Conservation (phyloP, 2,329 filamentous ascomycete species). For the Cordyceps militaris region DNA sequence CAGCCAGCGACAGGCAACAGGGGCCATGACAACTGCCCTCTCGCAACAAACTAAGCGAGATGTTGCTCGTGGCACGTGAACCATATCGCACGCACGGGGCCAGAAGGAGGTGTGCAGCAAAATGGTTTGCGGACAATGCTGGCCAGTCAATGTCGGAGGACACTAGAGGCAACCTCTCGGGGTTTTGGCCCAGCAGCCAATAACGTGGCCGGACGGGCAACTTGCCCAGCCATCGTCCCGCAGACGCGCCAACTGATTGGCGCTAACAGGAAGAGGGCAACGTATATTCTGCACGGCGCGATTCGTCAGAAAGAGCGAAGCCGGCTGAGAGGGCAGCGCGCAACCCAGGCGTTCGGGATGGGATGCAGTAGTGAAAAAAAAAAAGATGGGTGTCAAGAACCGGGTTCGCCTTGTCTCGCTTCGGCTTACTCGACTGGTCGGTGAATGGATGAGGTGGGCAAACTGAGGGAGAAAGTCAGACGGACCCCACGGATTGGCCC, state of each 20-base stretch:
- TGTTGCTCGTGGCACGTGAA: constrained; percentile 3
- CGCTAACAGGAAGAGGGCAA: neutral
- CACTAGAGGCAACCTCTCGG: neutral
- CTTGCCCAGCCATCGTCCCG: neutral
- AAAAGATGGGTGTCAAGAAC: neutral
- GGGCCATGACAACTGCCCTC: neutral
- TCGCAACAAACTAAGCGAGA: neutral
- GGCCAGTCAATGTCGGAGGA: constrained; percentile 1
- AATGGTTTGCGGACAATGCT: neutral
- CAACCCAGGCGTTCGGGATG: neutral
- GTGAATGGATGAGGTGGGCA: neutral
- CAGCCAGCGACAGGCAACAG: neutral
- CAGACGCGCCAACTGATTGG: neutral
- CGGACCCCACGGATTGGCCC: neutral
- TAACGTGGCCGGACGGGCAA: neutral
- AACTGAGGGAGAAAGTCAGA: neutral
- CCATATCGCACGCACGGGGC: neutral
- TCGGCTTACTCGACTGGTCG: constrained; percentile 1
- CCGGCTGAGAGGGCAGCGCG: constrained; percentile 3
- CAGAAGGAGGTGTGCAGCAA: neutral
- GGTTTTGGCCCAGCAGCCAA: constrained; percentile 1
- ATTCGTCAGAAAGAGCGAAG: constrained; percentile 8
- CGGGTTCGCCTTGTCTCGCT: constrained; percentile 2
- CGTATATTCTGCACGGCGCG: neutral
- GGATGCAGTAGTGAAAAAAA: neutral